Evolutionary conservation across 2,329 filamentous ascomycete species (phyloP).

Genomic region (Hymenoscyphus fraxineus): DNA sequence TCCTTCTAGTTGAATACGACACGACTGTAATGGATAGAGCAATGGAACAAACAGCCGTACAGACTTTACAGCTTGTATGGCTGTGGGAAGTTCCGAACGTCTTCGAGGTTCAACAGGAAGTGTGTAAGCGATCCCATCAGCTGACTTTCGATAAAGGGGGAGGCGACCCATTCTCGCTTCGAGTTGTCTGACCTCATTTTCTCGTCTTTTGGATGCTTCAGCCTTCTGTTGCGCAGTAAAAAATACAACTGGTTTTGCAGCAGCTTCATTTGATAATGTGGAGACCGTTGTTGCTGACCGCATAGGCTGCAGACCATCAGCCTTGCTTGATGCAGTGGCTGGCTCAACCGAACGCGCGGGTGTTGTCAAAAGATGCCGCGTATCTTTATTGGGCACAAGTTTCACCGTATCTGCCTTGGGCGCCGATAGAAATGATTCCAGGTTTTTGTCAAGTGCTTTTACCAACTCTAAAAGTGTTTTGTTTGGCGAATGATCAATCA

Average conservation of each 20-base stretch:
- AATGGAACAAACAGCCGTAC: constrained; percentile 66
- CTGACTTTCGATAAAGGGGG: constrained; percentile 62
- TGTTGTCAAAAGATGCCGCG: constrained; percentile 30
- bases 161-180: constrained; percentile 70
- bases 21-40: constrained; percentile 67
- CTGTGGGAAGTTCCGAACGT: constrained; percentile 54
- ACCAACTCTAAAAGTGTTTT: constrained; percentile 62
- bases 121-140: constrained; percentile 67
- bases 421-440: constrained; percentile 66
- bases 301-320: constrained; percentile 8
- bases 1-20: constrained; percentile 63
- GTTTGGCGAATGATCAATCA: constrained; percentile 53
- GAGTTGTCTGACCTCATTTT: constrained; percentile 66
- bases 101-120: constrained; percentile 66
- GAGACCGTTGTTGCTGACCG: constrained; percentile 3
- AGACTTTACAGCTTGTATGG: constrained; percentile 58
- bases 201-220: constrained; percentile 59
- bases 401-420: constrained; percentile 71
- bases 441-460: constrained; percentile 66
- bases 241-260: constrained; percentile 19
- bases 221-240: constrained; percentile 58
- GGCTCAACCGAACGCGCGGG: constrained; percentile 28
- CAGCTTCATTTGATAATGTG: constrained; percentile 8
- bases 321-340: constrained; percentile 8
- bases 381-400: constrained; percentile 41